phyloP scores from a whole-genome alignment of 2,329 filamentous ascomycete genomes.

The Aureobasidium sp. region DNA sequence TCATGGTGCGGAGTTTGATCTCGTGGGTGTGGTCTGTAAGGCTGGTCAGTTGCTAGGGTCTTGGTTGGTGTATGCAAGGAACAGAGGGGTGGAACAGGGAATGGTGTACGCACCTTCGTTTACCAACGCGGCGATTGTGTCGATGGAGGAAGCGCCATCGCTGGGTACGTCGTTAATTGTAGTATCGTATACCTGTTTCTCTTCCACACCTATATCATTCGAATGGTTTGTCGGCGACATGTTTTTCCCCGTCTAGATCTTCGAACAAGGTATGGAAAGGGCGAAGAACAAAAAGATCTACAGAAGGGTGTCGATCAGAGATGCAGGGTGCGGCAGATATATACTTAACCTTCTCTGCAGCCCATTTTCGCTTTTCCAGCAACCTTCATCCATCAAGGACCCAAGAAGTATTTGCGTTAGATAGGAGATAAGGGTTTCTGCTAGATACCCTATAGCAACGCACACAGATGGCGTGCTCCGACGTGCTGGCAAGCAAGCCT shows the following conservation, averaged over 20 bases:
- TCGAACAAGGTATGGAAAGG: not conserved
- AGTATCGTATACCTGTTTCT: conserved; percentile 13
- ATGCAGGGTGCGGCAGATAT: not conserved
- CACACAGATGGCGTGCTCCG: conserved; percentile 3
- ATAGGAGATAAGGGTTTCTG: not conserved
- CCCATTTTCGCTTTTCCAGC: not conserved
- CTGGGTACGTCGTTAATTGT: conserved; percentile 5
- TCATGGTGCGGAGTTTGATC: conserved; percentile 45
- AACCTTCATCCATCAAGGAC: not conserved
- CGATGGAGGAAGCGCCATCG: conserved; percentile 17
- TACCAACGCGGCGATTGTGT: conserved; percentile 21
- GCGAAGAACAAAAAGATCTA: not conserved
- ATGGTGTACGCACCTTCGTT: conserved; percentile 22
- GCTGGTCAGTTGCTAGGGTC: not conserved
- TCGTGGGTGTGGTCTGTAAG: conserved; percentile 39
- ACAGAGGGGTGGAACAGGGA: too few species aligned
- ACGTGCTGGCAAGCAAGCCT: not conserved
- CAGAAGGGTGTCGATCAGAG: not conserved
- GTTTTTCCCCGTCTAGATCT: not conserved
- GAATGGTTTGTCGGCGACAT: not conserved
- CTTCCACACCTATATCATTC: not conserved
- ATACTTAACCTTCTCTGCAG: not conserved
- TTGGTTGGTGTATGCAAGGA: too few species aligned
- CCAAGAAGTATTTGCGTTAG: not conserved
- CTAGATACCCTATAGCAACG: not conserved